Conservation (phyloP, 805 yeast genomes). For the Cyberlindnera amylophila region DNA sequence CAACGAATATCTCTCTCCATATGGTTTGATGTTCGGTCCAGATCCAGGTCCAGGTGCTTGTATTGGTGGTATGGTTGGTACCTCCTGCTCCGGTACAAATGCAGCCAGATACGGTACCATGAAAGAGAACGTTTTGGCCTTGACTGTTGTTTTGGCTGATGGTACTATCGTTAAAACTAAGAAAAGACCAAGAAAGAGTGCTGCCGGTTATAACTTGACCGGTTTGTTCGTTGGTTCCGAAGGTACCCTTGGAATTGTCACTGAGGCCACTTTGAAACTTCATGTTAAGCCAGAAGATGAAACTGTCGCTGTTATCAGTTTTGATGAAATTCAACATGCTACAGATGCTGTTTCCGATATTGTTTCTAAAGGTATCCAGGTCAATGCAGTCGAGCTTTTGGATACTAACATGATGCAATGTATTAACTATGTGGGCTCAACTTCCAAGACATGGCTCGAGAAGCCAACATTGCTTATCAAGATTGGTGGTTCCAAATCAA, state of each 20-base stretch:
- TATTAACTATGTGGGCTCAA: slow-evolving; percentile 53
- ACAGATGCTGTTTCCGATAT: slow-evolving; percentile 63
- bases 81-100: slow-evolving; percentile 77
- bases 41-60: slow-evolving; percentile 81
- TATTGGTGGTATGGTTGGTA: slow-evolving; percentile 75
- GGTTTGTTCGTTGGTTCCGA: slow-evolving; percentile 75
- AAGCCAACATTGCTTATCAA: slow-evolving; percentile 63
- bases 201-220: slow-evolving; percentile 78
- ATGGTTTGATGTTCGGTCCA: slow-evolving; percentile 64
- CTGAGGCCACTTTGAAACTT: slow-evolving; percentile 70
- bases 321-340: slow-evolving; percentile 66
- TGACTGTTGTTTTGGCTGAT: slow-evolving; percentile 77
- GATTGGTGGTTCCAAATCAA: slow-evolving; percentile 47
- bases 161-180: slow-evolving; percentile 75
- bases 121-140: slow-evolving; percentile 63
- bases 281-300: slow-evolving; percentile 64
- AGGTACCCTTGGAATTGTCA: slow-evolving; percentile 75
- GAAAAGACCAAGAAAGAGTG: slow-evolving; percentile 69
- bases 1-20: slow-evolving; percentile 44
- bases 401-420: slow-evolving; percentile 71
- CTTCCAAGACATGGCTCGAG: slow-evolving; percentile 51
- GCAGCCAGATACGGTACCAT: slow-evolving; percentile 79
- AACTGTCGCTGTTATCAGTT: slow-evolving; percentile 64
- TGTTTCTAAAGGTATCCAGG: slow-evolving; percentile 57
- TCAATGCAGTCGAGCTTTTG: slow-evolving; percentile 73